Conservation (phyloP, 345 rosid species). For the Populus ilicifolia region DNA sequence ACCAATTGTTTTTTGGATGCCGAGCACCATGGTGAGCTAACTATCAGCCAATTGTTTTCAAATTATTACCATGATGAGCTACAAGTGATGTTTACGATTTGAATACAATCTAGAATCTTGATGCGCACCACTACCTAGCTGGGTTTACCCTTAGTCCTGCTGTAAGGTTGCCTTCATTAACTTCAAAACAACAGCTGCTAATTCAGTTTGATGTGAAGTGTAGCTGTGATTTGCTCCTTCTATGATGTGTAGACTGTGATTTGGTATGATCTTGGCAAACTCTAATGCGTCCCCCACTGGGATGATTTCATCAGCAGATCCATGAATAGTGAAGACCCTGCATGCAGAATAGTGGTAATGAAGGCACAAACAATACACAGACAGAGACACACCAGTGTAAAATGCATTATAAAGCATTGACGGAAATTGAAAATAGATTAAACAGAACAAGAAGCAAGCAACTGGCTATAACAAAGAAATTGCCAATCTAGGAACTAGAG, state of each 20-base stretch:
- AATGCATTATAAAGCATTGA: neutral
- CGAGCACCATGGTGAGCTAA: too few species aligned
- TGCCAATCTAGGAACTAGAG: neutral
- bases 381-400: neutral
- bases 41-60: too few species aligned
- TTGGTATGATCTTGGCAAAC: constrained; percentile 26
- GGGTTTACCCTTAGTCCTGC: constrained; percentile 12
- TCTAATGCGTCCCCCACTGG: constrained; percentile 24
- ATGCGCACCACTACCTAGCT: neutral
- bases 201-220: constrained; percentile 22
- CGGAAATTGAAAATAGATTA: neutral
- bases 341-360: neutral
- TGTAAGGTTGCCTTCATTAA: constrained; percentile 17
- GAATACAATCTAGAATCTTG: neutral
- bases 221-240: constrained; percentile 30
- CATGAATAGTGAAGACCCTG: constrained; percentile 33
- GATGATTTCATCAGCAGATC: constrained; percentile 26
- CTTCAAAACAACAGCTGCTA: constrained; percentile 10
- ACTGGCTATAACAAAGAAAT: neutral
- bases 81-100: neutral
- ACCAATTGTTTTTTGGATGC: neutral
- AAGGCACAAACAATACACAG: too few species aligned
- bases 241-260: constrained; percentile 26
- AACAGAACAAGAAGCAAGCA: neutral
- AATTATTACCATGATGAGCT: too few species aligned